Conservation (phyloP, 2,329 filamentous ascomycete species). For the Fusarium globosum region DNA sequence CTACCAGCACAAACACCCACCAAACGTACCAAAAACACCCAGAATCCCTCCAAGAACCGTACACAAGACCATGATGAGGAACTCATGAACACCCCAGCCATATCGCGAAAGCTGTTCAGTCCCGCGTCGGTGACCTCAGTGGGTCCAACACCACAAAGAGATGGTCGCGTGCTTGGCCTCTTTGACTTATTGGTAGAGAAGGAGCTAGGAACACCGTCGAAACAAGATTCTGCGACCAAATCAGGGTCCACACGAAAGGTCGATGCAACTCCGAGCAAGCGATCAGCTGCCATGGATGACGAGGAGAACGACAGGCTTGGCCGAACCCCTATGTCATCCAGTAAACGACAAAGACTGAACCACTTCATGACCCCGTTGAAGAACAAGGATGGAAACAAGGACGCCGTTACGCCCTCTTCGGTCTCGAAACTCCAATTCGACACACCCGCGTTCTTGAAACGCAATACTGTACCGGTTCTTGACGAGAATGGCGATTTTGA, state of each 20-base stretch:
- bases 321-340: constrained; percentile 64
- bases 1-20: constrained; percentile 58
- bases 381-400: constrained; percentile 54
- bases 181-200: constrained; percentile 75
- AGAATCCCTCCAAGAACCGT: constrained; percentile 60
- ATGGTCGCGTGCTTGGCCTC: constrained; percentile 79
- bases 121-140: constrained; percentile 70
- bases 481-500: constrained; percentile 66
- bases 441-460: constrained; percentile 77
- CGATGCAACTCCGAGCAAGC: constrained; percentile 62
- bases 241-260: constrained; percentile 17
- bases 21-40: constrained; percentile 60
- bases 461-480: constrained; percentile 60
- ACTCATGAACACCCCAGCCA: constrained; percentile 65
- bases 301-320: constrained; percentile 50
- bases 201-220: constrained; percentile 62
- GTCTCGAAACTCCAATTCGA: constrained; percentile 69
- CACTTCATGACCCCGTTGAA: constrained; percentile 74
- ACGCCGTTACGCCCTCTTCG: constrained; percentile 59
- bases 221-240: constrained; percentile 47
- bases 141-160: constrained; percentile 82
- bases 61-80: constrained; percentile 52
- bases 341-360: constrained; percentile 71
- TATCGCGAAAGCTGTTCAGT: constrained; percentile 69
- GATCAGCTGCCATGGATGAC: constrained; percentile 46